phyloP scores from a whole-genome alignment of 768 basidiomycete genomes.

The Inosperma sp. region DNA sequence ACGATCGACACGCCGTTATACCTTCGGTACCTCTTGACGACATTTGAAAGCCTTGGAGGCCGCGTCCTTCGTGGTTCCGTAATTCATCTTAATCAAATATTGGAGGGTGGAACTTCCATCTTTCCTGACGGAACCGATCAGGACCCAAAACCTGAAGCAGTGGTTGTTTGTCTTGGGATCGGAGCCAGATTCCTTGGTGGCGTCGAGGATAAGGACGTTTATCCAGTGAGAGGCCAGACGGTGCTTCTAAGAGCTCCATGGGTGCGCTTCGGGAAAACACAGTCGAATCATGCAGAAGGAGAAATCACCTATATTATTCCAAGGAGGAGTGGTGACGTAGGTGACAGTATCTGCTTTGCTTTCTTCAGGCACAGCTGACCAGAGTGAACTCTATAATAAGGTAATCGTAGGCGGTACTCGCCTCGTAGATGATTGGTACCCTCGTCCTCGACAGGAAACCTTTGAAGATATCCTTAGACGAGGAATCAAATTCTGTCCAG shows the following conservation, averaged over 20 bases:
- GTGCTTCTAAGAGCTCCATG: slow-evolving; percentile 69
- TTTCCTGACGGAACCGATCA: slow-evolving; percentile 25
- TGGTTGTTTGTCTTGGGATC: slow-evolving; percentile 70
- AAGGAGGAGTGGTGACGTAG: slow-evolving; percentile 51
- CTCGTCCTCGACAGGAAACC: slow-evolving; percentile 59
- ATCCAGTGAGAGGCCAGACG: slow-evolving; percentile 82
- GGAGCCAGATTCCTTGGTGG: slow-evolving; percentile 74
- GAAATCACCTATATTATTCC: slow-evolving; percentile 63
- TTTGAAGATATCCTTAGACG: slow-evolving; percentile 53
- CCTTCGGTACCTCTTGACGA: slow-evolving; percentile 62
- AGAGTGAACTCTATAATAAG: slow-evolving; percentile 20
- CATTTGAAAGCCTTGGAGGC: slow-evolving; percentile 65
- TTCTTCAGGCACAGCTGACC: neutral
- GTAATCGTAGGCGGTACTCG: slow-evolving; percentile 62
- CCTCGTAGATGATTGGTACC: slow-evolving; percentile 63
- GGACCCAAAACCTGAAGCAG: slow-evolving; percentile 41
- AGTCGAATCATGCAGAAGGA: slow-evolving; percentile 34
- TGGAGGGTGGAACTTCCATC: slow-evolving; percentile 53
- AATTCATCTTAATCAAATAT: slow-evolving; percentile 64
- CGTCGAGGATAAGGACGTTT: slow-evolving; percentile 69
- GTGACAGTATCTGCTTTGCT: slow-evolving; percentile 8
- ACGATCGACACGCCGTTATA: slow-evolving; percentile 70
- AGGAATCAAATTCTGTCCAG: slow-evolving; percentile 49
- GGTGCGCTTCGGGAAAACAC: slow-evolving; percentile 53
- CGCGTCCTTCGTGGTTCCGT: slow-evolving; percentile 51